Conservation (phyloP, 108 stramenopile species). For the Pseudonitzschia multiseries region DNA sequence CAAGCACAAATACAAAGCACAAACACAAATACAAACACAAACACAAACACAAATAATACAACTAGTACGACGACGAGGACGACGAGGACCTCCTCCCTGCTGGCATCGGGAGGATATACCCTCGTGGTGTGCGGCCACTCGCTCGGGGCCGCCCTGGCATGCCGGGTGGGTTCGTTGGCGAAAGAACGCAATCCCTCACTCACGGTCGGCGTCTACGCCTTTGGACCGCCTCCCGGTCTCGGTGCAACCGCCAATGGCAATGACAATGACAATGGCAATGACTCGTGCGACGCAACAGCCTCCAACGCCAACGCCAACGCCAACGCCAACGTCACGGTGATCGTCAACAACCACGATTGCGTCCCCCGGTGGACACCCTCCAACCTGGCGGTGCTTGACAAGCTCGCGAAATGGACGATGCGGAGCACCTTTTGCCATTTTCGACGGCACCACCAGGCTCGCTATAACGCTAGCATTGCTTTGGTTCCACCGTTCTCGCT, state of each 20-base stretch:
- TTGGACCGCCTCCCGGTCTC: constrained; percentile 48
- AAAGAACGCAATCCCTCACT: constrained; percentile 1
- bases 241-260: constrained; percentile 18
- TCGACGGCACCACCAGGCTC: not conserved
- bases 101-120: constrained; percentile 36
- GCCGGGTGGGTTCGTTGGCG: constrained; percentile 33
- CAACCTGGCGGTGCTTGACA: constrained; percentile 26
- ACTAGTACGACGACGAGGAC: constrained; percentile 6
- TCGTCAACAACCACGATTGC: constrained; percentile 55
- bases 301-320: not conserved
- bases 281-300: no score
- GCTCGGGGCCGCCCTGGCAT: constrained; percentile 44
- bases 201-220: constrained; percentile 44
- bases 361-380: constrained; percentile 39
- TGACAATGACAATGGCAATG: not conserved
- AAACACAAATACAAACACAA: no score
- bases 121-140: constrained; percentile 46
- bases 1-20: no score
- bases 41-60: no score
- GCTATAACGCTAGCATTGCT: no score
- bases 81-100: constrained; percentile 28
- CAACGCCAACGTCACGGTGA: constrained; percentile 30
- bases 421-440: not conserved
- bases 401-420: constrained; percentile 9
- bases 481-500: not conserved